Evolutionary conservation across 2,329 filamentous ascomycete species (phyloP).

Genomic region (Lasiodiplodia theobromae): DNA sequence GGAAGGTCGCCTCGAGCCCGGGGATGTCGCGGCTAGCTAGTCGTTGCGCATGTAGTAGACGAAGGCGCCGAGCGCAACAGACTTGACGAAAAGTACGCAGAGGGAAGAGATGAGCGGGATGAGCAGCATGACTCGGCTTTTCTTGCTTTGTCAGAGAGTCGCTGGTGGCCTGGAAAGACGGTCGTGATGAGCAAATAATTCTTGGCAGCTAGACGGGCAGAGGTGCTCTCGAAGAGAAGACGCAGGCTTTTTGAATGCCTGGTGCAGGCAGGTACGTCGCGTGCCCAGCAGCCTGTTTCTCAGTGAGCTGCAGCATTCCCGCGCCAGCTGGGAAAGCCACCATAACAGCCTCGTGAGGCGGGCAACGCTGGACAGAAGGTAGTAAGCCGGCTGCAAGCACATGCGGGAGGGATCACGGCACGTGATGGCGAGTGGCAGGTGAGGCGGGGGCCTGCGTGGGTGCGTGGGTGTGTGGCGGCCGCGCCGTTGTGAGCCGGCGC

Average conservation of each 20-base stretch:
- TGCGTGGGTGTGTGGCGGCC: conserved; percentile 17
- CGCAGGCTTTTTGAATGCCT: conserved; percentile 8
- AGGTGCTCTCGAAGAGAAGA: neutral
- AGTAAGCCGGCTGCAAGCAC: neutral
- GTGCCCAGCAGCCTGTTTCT: neutral
- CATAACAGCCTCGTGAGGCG: conserved; percentile 12
- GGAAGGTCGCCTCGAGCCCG: neutral
- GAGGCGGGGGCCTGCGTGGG: neutral
- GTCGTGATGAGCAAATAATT: neutral
- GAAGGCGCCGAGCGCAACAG: conserved; percentile 28
- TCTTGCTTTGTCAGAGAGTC: conserved; percentile 9
- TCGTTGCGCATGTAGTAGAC: conserved; percentile 27
- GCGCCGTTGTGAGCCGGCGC: conserved; percentile 11
- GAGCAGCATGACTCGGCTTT: conserved; percentile 35
- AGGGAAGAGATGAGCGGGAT: conserved; percentile 28
- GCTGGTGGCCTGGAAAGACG: neutral
- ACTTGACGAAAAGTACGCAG: conserved; percentile 32
- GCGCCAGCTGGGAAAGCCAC: conserved; percentile 11
- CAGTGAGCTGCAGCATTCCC: conserved; percentile 5
- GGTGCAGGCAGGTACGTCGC: neutral
- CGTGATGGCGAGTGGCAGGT: neutral
- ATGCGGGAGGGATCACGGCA: neutral
- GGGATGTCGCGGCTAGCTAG: neutral
- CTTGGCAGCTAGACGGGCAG: neutral
- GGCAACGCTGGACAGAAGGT: neutral